Base-by-base conservation (phyloP, 2,329 filamentous ascomycete species). In the Drechslerella coelobrocha region DNA sequence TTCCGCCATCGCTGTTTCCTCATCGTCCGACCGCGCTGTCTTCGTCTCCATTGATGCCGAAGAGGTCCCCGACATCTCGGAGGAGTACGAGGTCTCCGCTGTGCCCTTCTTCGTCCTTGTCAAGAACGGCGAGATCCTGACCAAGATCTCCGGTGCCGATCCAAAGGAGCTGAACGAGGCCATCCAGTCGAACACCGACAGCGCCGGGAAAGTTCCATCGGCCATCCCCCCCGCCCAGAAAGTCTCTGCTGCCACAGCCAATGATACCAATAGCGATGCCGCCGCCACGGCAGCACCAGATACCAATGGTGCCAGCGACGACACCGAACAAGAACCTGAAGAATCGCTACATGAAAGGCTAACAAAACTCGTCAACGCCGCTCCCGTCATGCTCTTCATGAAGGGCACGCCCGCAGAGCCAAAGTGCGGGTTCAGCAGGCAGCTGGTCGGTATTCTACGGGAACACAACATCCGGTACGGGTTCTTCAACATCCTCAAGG, bases 371-470 rank as follows among this genome's bases (percentile, higher is more conserved):
- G 93, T 97, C 74, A 96, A 93, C 82, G 94, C 94, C 3, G 93
- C 94, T 29, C 91, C 92, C 0, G 92, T 99, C 29, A 99, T 99
- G 94, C 83, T 99, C 26, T 99, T 99, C 80, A 96, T 96, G 91
- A 96, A 96, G 82, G 92, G 92, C n/a, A 95, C 91, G 1, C 92
- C 92, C 0, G 90, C 88, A 74, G 85, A 86, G 29, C 92, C 92
- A 0, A 90, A 96, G 79, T 96, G 92, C 77, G 92, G 94, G 1
- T 99, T 99, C 81, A 96, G 91, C 74, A 84, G 93, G 75, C 92
- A 97, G 81, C 82, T 96, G 47, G 94, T 99, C 45, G 87, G 83
- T 24, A 85, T 99, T 50, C 81, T 99, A 76, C 86, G 94, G 56
- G 93, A 97, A 81, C 88, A 91, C 78, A 89, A 89, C 53, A 89